Base-by-base conservation (phyloP, 2,329 filamentous ascomycete species). In the Alternaria brassicicola region DNA sequence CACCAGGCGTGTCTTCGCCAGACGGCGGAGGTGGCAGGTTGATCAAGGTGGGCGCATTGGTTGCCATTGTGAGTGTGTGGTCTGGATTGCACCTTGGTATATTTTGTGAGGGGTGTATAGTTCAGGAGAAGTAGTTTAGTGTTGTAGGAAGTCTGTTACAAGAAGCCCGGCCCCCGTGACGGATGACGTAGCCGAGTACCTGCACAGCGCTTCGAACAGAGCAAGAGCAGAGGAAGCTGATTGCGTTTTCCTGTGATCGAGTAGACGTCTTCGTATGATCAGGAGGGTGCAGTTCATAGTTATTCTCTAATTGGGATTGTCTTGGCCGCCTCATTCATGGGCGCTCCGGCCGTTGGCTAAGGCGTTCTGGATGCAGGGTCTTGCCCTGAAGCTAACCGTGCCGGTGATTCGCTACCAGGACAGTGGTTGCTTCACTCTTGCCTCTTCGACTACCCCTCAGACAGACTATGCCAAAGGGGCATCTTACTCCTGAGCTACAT, bases 21-120 rank as follows among this genome's bases (percentile, higher is more conserved):
- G 92, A 93, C 19, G 89, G 87, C 56, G 91, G 89, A 61, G 91
- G 91, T 42, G 92, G 92, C 59, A 96, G 85, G 76, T 93, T 92
- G 82, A 94, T 93, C 62, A 94, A 80, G 59, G 89, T 93, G 21
- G 89, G 89, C 64, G 84, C 76, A 55, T 74, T 73, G 21, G 69
- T 61, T 52, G 68, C 59, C 72, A 76, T 77, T 59, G 54, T 68
- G 63, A 49, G 31, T 61, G 50, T 33, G 21, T 26, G 30, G 46
- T 17, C 57, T 46, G 41, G 21, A 28, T 28, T 35, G 19, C 25
- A 26, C 9, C 39, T 36, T 30, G 31, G 43, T 48, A n/a, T 45
- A 13, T 28, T 30, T 41, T 31, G 51, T 45, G 41, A 53, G 10
- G 50, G 57, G 52, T 47, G 49, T 41, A 56, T 45, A 47, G 50